Conservation (phyloP, 2,329 filamentous ascomycete species). For the Fragosphaeria purpurea region DNA sequence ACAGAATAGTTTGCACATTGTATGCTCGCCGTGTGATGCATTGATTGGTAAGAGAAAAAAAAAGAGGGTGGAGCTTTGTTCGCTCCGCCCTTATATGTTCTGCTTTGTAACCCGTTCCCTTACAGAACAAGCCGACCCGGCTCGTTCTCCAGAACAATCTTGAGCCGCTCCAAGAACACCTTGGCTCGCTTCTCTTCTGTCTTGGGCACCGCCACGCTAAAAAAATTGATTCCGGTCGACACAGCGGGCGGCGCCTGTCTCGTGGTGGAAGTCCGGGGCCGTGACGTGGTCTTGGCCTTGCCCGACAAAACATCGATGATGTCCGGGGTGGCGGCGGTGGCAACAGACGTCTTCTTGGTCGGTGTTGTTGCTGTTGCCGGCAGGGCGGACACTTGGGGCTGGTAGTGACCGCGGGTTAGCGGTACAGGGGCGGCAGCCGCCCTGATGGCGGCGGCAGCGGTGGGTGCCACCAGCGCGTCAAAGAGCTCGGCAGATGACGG, state of each 20-base stretch:
- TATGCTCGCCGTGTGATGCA: no score
- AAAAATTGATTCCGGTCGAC: constrained; percentile 58
- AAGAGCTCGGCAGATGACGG: constrained; percentile 77
- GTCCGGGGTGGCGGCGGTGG: constrained; percentile 37
- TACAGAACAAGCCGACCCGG: constrained; percentile 63
- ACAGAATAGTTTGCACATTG: no score
- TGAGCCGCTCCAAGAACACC: constrained; percentile 77
- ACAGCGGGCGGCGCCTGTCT: constrained; percentile 32
- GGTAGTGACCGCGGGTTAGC: constrained; percentile 52
- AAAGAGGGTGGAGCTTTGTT: no score
- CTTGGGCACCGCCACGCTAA: constrained; percentile 69
- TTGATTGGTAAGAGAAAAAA: no score
- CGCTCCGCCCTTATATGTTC: no score
- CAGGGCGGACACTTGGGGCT: constrained; percentile 59
- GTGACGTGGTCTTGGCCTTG: constrained; percentile 6
- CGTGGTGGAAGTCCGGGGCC: constrained; percentile 3
- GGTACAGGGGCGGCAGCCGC: constrained; percentile 29
- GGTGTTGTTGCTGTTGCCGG: constrained; percentile 23
- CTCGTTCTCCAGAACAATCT: constrained; percentile 70
- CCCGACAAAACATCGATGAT: constrained; percentile 62
- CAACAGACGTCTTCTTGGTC: background rate
- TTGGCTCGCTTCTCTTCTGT: constrained; percentile 73
- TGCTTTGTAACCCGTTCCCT: background rate
- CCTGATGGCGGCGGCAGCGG: constrained; percentile 21
- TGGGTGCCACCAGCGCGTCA: constrained; percentile 68